phyloP scores from a whole-genome alignment of 305 asterid species.

The Solanum aculeatissimum region DNA sequence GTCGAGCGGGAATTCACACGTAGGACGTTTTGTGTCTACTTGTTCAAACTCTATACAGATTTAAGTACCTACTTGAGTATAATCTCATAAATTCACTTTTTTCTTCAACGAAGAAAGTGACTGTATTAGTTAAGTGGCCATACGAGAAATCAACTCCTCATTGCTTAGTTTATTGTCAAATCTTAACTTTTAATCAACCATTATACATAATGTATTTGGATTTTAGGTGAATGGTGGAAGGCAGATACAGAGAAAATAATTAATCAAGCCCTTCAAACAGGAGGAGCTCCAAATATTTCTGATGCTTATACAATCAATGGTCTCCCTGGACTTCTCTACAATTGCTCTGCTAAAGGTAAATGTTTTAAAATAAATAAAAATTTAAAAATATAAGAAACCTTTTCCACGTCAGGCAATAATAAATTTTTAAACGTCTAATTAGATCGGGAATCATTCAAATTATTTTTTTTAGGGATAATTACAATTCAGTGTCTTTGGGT shows the following conservation, averaged over 20 bases:
- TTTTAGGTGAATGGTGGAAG: constrained; percentile 68
- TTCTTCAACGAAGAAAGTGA: not conserved
- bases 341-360: constrained; percentile 47
- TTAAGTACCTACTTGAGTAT: not conserved
- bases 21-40: too few relatives aligned
- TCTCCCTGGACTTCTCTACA: constrained; percentile 44
- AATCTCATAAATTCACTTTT: not conserved
- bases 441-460: too few relatives aligned
- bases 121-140: not conserved
- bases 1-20: too few relatives aligned
- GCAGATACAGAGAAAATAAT: constrained; percentile 41
- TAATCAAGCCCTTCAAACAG: constrained; percentile 38
- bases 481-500: too few relatives aligned
- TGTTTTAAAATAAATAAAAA: not conserved
- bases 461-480: too few relatives aligned
- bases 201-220: not conserved
- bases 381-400: too few relatives aligned
- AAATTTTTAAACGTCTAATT: too few relatives aligned
- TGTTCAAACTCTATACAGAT: too few relatives aligned
- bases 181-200: not conserved
- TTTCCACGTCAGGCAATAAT: too few relatives aligned
- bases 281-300: constrained; percentile 48
- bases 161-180: not conserved
- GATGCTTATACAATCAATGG: constrained; percentile 67
- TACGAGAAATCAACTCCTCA: not conserved